Base-by-base conservation (phyloP, 768 basidiomycete genomes). In the Strobilomyces confusus region DNA sequence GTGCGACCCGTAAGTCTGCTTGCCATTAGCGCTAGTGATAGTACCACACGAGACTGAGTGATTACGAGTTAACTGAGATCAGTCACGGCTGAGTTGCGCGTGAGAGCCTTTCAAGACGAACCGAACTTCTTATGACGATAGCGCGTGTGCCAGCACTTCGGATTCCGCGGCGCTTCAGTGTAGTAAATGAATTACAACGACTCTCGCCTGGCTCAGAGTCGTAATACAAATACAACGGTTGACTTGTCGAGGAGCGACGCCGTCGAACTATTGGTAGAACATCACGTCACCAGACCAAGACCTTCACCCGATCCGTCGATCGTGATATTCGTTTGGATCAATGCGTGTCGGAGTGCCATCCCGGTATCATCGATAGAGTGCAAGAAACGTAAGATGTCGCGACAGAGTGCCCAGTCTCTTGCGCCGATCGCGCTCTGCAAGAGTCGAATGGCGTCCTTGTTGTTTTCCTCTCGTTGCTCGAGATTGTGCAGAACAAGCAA, bases 351-450 rank as follows among this genome's bases (percentile, higher is more conserved):
- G 51, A 94, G 75, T 4, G 85, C 86, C 15, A 69, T 69, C 30
- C 95, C 95, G 0, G 84, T 83, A 38, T 94, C 90, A 66, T 98
- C 95, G 46, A 95, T 88, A 2, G 90, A 94, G 66, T 88, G 90
- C 44, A 98, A 69, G 72, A 99, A 99, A 19, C 95, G 84, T 15
- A 98, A 73, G 14, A 99, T 77, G 66, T 98, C 95, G 53, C 89
- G 83, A 72, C 90, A 97, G 12, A 99, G 76, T 63, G 91, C 85
- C 86, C 89, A 97, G 48, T 97, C 92, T 55, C 87, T 82, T 5
- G 79, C 82, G 8, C 81, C 80, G 19, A 92, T 77, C 9, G 94
- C 94, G 52, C 79, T 80, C 44, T 80, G 80, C 47, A 99, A 73
- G 22, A 99, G 75, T 34, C 91, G 80, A 23, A 92, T 80, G 4